Base-by-base conservation (phyloP, 495 filamentous ascomycete genomes). In the Neurospora pannonica region DNA sequence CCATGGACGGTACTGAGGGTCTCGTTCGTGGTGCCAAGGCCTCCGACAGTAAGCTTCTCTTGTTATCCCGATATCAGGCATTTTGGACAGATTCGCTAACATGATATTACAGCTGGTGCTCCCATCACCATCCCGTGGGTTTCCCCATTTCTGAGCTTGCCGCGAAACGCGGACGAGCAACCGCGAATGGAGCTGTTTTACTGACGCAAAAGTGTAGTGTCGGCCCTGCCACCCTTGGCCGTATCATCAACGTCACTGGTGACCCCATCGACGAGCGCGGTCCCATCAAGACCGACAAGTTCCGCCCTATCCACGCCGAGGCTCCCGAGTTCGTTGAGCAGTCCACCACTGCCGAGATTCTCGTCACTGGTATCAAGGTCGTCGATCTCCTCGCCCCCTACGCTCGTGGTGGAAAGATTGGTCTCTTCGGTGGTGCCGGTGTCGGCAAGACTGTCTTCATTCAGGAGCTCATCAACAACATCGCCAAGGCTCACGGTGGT, bases 381-480 rank as follows among this genome's bases (percentile, higher is more conserved):
- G 96, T 99, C 85, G 96, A 99, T 84, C 88, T 99, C 77, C 89
- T 99, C 78, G 96, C 96, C 82, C 96, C 96, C 79, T 99, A 99
- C 85, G 96, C 96, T 86, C 96, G 96, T 95, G 96, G 96, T 92
- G 96, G 96, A 90, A 99, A 99, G 92, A 99, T 99, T 90, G 96
- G 96, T 93, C 97, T 99, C 82, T 99, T 99, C 88, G 96, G 96
- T 88, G 96, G 96, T 96, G 96, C 96, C 81, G 96, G 96, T 96
- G 96, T 99, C 89, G 96, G 96, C 86, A 99, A 99, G 92, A 99
- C 96, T 84, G 96, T 99, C 88, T 99, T 99, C 90, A 99, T 99
- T 85, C 96, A 99, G 90, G 96, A 99, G 88, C 87, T 99, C 83
- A 99, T 99, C 84, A 99, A 99, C 93, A 99, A 99, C 91, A 98